These are phyloP conservation scores for Claviceps capensis DNA, from an alignment of 2,329 filamentous ascomycete genomes.

Conservation along the genomic window DNA sequence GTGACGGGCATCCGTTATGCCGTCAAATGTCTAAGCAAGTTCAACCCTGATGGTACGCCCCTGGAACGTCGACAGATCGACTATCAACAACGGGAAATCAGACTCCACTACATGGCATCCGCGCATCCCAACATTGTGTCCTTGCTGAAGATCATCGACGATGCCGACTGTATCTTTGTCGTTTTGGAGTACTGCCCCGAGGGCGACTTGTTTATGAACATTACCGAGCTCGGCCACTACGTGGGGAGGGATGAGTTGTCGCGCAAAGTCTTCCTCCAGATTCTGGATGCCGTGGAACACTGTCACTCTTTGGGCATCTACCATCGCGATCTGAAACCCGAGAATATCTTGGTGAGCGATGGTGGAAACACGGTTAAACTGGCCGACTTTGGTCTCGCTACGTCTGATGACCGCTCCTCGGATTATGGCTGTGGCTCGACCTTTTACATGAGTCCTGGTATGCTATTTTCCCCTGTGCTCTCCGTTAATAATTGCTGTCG, in stretches of 20 bases:
- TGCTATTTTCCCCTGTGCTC: slow-evolving; percentile 15
- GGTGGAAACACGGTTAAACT: slow-evolving; percentile 83
- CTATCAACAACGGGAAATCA: slow-evolving; percentile 89
- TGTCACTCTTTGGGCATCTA: slow-evolving; percentile 92
- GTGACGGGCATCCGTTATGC: slow-evolving; percentile 74
- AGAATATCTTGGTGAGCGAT: slow-evolving; percentile 91
- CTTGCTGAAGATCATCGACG: slow-evolving; percentile 85
- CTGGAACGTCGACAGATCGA: slow-evolving; percentile 75
- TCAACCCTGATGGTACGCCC: slow-evolving; percentile 53
- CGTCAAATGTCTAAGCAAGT: slow-evolving; percentile 93
- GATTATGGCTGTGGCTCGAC: slow-evolving; percentile 97
- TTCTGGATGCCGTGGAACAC: slow-evolving; percentile 89
- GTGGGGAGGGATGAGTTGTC: slow-evolving; percentile 82
- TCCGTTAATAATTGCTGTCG: too few relatives aligned
- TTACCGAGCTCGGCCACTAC: slow-evolving; percentile 88
- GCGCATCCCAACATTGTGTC: slow-evolving; percentile 88
- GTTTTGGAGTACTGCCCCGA: slow-evolving; percentile 95
- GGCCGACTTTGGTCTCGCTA: slow-evolving; percentile 94
- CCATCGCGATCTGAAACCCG: slow-evolving; percentile 93
- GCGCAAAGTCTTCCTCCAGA: slow-evolving; percentile 82
- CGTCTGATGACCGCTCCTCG: slow-evolving; percentile 66
- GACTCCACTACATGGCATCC: slow-evolving; percentile 78
- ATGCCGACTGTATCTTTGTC: slow-evolving; percentile 84
- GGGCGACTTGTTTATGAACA: slow-evolving; percentile 93
- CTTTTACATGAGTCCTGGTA: slow-evolving; percentile 99